A percentile compares a stretch with the other conserved stretches of the same genome.
Conservation (phyloP, 345 rosid species). For the Noccaea bulbosa region DNA sequence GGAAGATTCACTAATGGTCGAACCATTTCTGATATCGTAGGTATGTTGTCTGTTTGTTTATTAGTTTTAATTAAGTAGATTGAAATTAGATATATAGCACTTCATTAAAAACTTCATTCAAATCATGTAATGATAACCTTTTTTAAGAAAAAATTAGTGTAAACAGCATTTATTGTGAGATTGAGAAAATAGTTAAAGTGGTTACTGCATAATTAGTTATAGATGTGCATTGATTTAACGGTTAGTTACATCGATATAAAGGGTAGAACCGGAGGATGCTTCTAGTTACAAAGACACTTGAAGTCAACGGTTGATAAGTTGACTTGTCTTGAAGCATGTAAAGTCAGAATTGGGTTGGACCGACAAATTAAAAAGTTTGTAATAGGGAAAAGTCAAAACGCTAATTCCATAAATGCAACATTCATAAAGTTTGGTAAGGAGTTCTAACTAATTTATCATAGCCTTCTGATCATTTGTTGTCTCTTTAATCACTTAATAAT, state of each 20-base stretch:
- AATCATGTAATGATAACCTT: background rate
- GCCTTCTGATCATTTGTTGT: conserved; percentile 13
- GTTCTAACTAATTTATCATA: conserved; percentile 1
- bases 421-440: conserved; percentile 28
- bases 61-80: too few species aligned
- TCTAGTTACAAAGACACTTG: background rate
- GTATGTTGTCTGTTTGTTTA: conserved; percentile 39
- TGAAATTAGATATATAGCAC: too few species aligned
- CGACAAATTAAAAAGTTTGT: background rate
- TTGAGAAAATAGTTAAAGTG: background rate
- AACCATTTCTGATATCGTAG: conserved; percentile 84
- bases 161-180: conserved; percentile 8
- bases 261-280: background rate
- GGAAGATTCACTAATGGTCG: conserved; percentile 82
- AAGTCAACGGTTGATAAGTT: conserved; percentile 32
- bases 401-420: conserved; percentile 28
- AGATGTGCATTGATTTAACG: conserved; percentile 33
- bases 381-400: conserved; percentile 28
- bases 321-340: conserved; percentile 26
- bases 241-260: conserved; percentile 22
- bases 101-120: background rate
- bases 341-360: conserved; percentile 32
- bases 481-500: background rate
- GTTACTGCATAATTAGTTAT: conserved; percentile 14
- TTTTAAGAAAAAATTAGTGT: background rate